A percentile compares a stretch with the other conserved stretches of the same genome.
These are phyloP conservation scores for Corylus americana DNA, from an alignment of 306 rosid genomes.

Conservation along the genomic window DNA sequence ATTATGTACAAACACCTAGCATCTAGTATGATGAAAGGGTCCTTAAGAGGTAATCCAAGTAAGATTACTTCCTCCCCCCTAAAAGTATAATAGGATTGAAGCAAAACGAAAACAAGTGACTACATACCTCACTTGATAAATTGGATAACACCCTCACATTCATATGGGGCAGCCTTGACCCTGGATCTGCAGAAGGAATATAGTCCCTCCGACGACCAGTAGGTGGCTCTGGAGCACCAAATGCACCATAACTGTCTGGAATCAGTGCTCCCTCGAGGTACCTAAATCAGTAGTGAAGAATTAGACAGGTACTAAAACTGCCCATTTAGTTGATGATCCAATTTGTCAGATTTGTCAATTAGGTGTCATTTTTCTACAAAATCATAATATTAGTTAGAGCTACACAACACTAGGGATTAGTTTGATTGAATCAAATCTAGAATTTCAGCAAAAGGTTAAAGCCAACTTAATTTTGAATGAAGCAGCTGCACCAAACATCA, in stretches of 20 bases:
- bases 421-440: slow-evolving; percentile 12
- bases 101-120: slow-evolving; percentile 10
- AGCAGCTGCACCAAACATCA: slow-evolving; percentile 3
- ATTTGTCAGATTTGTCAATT: slow-evolving; percentile 18
- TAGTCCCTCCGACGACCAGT: slow-evolving; percentile 82
- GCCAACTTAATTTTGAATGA: slow-evolving; percentile 17
- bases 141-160: slow-evolving; percentile 50
- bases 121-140: slow-evolving; percentile 56
- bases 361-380: slow-evolving; percentile 4
- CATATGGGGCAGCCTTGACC: slow-evolving; percentile 91
- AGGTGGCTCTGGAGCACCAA: slow-evolving; percentile 47
- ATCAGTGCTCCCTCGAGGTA: slow-evolving; percentile 76
- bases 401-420: slow-evolving; percentile 22
- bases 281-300: slow-evolving; percentile 43
- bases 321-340: slow-evolving; percentile 23
- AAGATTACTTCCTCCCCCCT: not conserved
- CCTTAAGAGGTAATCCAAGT: not conserved
- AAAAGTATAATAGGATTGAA: slow-evolving; percentile 3
- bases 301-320: slow-evolving; percentile 37
- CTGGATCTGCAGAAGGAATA: slow-evolving; percentile 75
- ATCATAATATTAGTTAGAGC: not conserved
- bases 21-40: not conserved
- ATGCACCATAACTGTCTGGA: slow-evolving; percentile 40
- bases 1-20: not conserved
- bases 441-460: slow-evolving; percentile 3